Evolutionary conservation across 306 rosid genomes (phyloP), one percentile per base, ranked within the genome.

Genomic region (Cicer chorassanicum): DNA sequence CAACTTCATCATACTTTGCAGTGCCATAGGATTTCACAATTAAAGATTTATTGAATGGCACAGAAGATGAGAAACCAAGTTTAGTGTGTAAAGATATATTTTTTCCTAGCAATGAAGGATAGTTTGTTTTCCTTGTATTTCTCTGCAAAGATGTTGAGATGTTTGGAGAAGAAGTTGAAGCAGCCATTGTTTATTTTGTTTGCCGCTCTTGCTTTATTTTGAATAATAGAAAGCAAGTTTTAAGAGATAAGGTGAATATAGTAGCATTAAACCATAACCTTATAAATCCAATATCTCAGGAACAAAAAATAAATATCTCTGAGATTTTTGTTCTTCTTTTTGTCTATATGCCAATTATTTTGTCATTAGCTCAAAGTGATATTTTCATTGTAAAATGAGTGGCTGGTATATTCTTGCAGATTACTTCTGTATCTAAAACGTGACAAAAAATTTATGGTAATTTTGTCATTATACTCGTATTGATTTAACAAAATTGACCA

Each of bases 1-100:
- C 84, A 7, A 87, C 88, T 24, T 81, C 95, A 81, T 83, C 83
- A 69, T 80, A 78, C 79, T 82, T 89, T 8, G 86, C 79, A 41
- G 85, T 68, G 56, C 90, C 85, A 18, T 49, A 71, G 55, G 86
- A 77, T 55, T 77, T 86, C 19, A 72, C 80, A 36, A 40, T 0
- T 8, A 69, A 1, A 24, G 68, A 43, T 51, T 83, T 85, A 7
- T 49, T 73, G 54, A 62, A 70, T 13, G 72, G 24, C 56, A 77
- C 40, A 9, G 81, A 59, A 50, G 77, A 87, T 15, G 88, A 46
- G 44, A 88, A 87, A 7, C 69, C 68, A 12, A 78, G 61, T 59
- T 74, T 80, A 10, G 55, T 54, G 9, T 79, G 70, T 69, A 77
- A 51, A 50, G 79, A 29, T 59, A 59, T 81, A 41, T 34, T 60